Base-by-base conservation (phyloP, 1,284 basidiomycete species). In the Apiotrichum brassicae region DNA sequence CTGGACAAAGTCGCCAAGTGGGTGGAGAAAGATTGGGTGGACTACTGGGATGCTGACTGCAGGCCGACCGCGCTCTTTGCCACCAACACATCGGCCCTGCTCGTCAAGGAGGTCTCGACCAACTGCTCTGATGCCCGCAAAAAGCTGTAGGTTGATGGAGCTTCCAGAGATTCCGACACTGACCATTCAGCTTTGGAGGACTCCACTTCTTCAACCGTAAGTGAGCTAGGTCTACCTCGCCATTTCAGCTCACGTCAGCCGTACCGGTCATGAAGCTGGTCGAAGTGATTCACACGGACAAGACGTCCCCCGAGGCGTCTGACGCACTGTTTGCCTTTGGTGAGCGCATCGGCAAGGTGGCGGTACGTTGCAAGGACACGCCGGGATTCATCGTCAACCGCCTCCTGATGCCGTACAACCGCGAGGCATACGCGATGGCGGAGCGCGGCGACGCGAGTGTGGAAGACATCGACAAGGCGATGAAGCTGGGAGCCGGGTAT, bases 401-500 rank as follows among this genome's bases (percentile, higher is more conserved):
- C 26, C 63, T 80, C 8, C 59, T 76, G 19, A 75, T 79, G 14
- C 76, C 77, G 3, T 78, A 79, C 65, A 72, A 78, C 66, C 69
- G 72, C 51, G 79, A 81, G 62, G 77, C 78, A 1, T 76, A 79
- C 42, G 66, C 77, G 28, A 78, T 81, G 74, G 71, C 79, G 19
- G 79, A 81, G 63, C 73, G 79, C 28, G 79, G 79, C 3, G 79
- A 81, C 45, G 79, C 79, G 1, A 75, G 76, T 2, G 64, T 76
- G 3, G 73, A 79, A 63, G 79, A 81, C 62, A 75, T 81, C 48
- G 79, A 81, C 62, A 76, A 71, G 16, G 79, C 79, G 16, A 81
- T 81, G 79, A 78, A 79, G 64, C 73, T 81, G 14, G 79, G 79
- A 14, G 79, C 79, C 2, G 79, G 79, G 6, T 70, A 73, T 57